Percentiles rank a stretch among this genome's conserved stretches.
phyloP scores from a whole-genome alignment of 78 protist genomes.

The Dictyostelium purpureum region DNA sequence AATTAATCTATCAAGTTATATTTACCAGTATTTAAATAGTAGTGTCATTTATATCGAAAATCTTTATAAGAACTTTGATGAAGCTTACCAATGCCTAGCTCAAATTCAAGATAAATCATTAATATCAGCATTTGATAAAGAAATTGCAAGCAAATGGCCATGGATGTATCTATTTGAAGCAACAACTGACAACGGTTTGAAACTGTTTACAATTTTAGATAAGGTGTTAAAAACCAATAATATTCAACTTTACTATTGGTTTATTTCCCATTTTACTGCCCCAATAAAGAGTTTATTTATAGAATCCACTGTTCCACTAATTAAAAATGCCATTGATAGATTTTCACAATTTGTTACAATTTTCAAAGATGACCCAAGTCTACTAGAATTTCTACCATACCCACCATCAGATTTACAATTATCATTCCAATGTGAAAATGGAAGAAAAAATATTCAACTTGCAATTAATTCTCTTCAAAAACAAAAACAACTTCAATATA shows the following conservation, averaged over 20 bases:
- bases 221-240: not conserved
- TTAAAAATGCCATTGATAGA: not conserved
- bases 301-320: not conserved
- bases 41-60: too few species aligned
- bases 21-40: too few species aligned
- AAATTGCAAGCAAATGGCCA: conserved; percentile 24
- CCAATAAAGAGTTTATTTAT: not conserved
- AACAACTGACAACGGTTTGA: too few species aligned
- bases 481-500: not conserved
- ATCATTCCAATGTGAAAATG: conserved; percentile 40
- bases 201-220: not conserved
- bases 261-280: conserved; percentile 1
- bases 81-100: not conserved
- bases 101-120: not conserved
- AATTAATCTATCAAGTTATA: too few species aligned
- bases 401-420: conserved; percentile 41
- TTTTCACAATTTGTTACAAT: conserved; percentile 4
- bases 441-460: not conserved
- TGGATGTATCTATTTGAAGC: not conserved
- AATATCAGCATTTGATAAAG: not conserved
- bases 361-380: not conserved
- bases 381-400: not conserved
- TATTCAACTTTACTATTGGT: conserved; percentile 11
- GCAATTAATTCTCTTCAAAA: not conserved
- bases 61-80: not conserved